Evolutionary conservation across 306 rosid species (phyloP).

Genomic region (Cotoneaster glaucophyllus): DNA sequence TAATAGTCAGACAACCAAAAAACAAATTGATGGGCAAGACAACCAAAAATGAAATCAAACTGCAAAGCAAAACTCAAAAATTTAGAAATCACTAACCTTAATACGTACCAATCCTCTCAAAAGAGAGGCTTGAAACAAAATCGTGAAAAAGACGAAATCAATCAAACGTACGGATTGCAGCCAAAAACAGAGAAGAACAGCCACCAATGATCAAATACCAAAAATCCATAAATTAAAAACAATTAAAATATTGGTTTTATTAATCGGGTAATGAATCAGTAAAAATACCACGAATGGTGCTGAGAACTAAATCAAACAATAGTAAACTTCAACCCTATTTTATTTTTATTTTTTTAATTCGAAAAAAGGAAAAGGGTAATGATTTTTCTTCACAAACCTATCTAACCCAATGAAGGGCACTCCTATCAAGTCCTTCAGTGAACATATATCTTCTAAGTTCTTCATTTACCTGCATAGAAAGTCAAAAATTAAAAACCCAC

Average conservation of each 20-base stretch:
- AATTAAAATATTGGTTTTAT: neutral
- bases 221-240: neutral
- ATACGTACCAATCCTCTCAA: too few species aligned
- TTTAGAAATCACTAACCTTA: too few species aligned
- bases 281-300: slow-evolving; percentile 46
- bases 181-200: too few species aligned
- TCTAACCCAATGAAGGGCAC: slow-evolving; percentile 79
- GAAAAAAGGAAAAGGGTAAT: neutral
- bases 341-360: neutral
- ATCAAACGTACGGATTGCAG: too few species aligned
- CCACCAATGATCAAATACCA: too few species aligned
- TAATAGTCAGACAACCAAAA: too few species aligned
- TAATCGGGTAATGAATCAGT: neutral
- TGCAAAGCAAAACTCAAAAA: too few species aligned
- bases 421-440: slow-evolving; percentile 77
- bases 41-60: too few species aligned
- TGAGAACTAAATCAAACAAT: slow-evolving; percentile 33
- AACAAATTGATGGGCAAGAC: too few species aligned
- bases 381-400: slow-evolving; percentile 43
- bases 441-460: slow-evolving; percentile 41
- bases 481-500: neutral
- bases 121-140: too few species aligned
- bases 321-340: too few species aligned
- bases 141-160: too few species aligned
- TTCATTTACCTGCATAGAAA: slow-evolving; percentile 2